Conservation (phyloP, 2,329 filamentous ascomycete genomes). For the Phyllosticta citribraziliensis region DNA sequence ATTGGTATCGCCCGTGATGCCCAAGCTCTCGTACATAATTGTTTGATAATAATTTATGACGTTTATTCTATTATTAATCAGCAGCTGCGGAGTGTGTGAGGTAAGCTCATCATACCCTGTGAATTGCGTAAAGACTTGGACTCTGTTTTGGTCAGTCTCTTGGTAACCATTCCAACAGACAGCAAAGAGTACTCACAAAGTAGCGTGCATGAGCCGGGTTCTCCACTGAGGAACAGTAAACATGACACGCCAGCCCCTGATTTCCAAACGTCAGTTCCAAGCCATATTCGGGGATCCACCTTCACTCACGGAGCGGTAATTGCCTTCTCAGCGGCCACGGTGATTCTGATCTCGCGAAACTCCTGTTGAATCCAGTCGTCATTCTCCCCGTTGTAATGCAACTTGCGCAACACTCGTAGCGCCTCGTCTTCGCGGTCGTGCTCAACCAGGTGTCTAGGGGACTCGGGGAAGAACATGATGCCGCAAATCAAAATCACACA, state of each 20-base stretch:
- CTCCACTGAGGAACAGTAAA: slow-evolving; percentile 51
- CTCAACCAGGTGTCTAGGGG: slow-evolving; percentile 27
- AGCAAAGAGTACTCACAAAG: slow-evolving; percentile 21
- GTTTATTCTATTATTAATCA: slow-evolving; percentile 28
- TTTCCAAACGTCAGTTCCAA: background rate
- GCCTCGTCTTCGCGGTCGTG: slow-evolving; percentile 50
- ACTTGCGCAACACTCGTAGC: slow-evolving; percentile 30
- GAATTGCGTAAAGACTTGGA: slow-evolving; percentile 58
- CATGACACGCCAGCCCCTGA: slow-evolving; percentile 44
- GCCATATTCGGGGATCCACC: background rate
- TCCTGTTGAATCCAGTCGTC: slow-evolving; percentile 51
- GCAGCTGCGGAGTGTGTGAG: background rate
- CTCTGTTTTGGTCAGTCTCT: slow-evolving; percentile 13
- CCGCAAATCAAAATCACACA: slow-evolving; percentile 34
- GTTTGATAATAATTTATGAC: slow-evolving; percentile 55
- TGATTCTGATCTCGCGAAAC: slow-evolving; percentile 50
- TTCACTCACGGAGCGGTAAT: slow-evolving; percentile 34
- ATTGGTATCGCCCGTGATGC: slow-evolving; percentile 44
- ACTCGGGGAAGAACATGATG: slow-evolving; percentile 34
- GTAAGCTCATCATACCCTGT: slow-evolving; percentile 34
- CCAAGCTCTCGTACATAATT: slow-evolving; percentile 48
- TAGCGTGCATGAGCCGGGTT: slow-evolving; percentile 52
- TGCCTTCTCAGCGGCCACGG: slow-evolving; percentile 50
- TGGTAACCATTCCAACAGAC: background rate
- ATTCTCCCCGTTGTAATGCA: slow-evolving; percentile 46